A percentile compares a stretch with the other conserved stretches of the same genome.
Evolutionary conservation across 164 flowering plant species (phyloP).

Genomic region (Hamamelis virginiana): DNA sequence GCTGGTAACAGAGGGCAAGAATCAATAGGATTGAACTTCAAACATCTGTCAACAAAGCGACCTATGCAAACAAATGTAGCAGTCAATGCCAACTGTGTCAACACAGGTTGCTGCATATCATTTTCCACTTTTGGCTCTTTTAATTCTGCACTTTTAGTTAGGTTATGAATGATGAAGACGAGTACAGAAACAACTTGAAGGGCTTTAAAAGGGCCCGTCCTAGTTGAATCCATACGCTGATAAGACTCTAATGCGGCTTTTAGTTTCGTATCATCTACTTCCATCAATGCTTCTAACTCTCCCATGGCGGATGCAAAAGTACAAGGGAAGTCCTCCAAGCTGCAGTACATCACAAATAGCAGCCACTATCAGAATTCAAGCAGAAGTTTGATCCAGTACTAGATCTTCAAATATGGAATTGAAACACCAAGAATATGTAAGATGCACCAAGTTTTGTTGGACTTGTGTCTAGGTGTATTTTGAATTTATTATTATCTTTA

Average conservation of each 20-base stretch:
- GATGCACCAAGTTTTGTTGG: too few species aligned
- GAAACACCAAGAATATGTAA: too few species aligned
- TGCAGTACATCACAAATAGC: slow-evolving; percentile 26
- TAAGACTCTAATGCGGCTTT: slow-evolving; percentile 50
- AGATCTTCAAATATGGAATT: too few species aligned
- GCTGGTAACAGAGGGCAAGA: slow-evolving; percentile 64
- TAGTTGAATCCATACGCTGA: slow-evolving; percentile 44
- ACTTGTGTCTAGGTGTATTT: too few species aligned
- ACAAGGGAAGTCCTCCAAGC: slow-evolving; percentile 58
- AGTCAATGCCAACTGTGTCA: slow-evolving; percentile 35
- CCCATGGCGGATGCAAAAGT: slow-evolving; percentile 47
- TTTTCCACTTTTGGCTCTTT: slow-evolving; percentile 16
- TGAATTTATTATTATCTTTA: too few species aligned
- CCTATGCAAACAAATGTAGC: slow-evolving; percentile 59
- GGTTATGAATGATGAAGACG: slow-evolving; percentile 49
- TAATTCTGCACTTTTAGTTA: slow-evolving; percentile 18
- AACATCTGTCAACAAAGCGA: slow-evolving; percentile 55
- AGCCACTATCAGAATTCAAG: too few species aligned
- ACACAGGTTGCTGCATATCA: slow-evolving; percentile 26
- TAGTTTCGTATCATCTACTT: slow-evolving; percentile 47
- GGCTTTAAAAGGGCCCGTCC: slow-evolving; percentile 64
- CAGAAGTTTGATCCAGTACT: too few species aligned
- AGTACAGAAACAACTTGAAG: slow-evolving; percentile 60
- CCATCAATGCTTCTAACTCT: slow-evolving; percentile 56
- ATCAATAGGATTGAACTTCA: slow-evolving; percentile 22